Conservation (phyloP, 106 monocot genomes). For the Dendrobium huoshanense region DNA sequence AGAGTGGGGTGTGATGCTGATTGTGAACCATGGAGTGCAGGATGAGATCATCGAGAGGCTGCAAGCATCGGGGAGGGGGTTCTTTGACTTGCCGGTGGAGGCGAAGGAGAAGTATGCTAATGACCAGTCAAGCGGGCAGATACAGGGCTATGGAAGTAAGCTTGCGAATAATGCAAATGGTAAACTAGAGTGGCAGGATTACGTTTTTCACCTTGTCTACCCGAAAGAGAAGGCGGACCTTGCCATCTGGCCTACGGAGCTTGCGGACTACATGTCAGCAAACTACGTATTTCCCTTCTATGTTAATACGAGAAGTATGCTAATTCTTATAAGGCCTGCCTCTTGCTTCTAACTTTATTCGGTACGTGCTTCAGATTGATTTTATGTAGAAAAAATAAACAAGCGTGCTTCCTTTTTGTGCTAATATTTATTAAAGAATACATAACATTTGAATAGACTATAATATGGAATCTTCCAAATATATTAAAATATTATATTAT, state of each 20-base stretch:
- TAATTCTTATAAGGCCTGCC: too few species aligned
- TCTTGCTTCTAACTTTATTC: too few species aligned
- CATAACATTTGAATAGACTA: too few species aligned
- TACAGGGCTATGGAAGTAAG: conserved; percentile 84
- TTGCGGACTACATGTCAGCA: conserved; percentile 46
- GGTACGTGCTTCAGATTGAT: too few species aligned
- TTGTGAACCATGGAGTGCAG: conserved; percentile 64
- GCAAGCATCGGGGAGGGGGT: conserved; percentile 39
- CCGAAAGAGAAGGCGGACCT: conserved; percentile 50
- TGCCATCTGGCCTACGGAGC: conserved; percentile 63
- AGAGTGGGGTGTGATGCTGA: conserved; percentile 87
- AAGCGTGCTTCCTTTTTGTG: too few species aligned
- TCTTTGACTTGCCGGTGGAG: conserved; percentile 69
- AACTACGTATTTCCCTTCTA: too few species aligned
- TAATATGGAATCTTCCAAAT: too few species aligned
- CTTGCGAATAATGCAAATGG: conserved; percentile 69
- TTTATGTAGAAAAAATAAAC: too few species aligned
- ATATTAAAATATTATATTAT: too few species aligned
- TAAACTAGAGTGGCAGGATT: conserved; percentile 80
- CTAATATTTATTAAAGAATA: too few species aligned
- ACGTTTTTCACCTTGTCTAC: conserved; percentile 84
- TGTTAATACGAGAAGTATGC: too few species aligned
- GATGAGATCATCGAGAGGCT: conserved; percentile 43
- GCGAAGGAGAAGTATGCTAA: conserved; percentile 84
- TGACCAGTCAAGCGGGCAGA: conserved; percentile 57